phyloP scores from a whole-genome alignment of 2,329 filamentous ascomycete species.

The Colletotrichum tropicicola region DNA sequence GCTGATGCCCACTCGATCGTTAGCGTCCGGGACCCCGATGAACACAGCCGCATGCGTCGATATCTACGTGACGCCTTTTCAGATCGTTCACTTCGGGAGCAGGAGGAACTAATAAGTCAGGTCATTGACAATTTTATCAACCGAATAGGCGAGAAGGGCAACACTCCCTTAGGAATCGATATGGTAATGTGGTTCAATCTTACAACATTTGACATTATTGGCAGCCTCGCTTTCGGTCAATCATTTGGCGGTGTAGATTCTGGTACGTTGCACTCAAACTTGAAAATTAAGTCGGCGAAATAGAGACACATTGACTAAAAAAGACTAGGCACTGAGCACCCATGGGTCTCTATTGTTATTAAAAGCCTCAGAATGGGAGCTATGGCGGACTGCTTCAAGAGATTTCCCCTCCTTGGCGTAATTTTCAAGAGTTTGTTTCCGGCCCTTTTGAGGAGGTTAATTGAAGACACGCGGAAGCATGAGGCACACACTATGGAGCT shows the following conservation, averaged over 20 bases:
- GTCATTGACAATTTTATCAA: background rate
- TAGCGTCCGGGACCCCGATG: slow-evolving; percentile 33
- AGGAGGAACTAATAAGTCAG: background rate
- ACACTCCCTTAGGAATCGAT: background rate
- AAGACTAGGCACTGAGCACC: slow-evolving; percentile 14
- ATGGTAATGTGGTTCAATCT: slow-evolving; percentile 32
- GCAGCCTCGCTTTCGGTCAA: background rate
- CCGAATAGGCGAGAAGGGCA: background rate
- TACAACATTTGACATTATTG: slow-evolving; percentile 32
- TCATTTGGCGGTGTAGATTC: background rate
- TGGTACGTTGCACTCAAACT: slow-evolving; percentile 22
- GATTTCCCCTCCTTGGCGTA: background rate
- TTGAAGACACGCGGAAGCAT: background rate
- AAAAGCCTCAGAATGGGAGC: slow-evolving; percentile 5
- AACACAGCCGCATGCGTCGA: slow-evolving; percentile 33
- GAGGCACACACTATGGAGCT: slow-evolving; percentile 1
- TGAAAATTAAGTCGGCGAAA: too few species aligned
- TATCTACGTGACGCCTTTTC: slow-evolving; percentile 37
- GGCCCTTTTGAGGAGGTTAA: background rate
- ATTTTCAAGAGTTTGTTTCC: background rate
- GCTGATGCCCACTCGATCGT: slow-evolving; percentile 31
- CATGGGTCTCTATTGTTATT: background rate
- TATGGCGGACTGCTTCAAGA: slow-evolving; percentile 2
- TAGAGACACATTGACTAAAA: too few species aligned
- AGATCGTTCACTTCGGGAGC: slow-evolving; percentile 12